Conservation (phyloP, 768 basidiomycete genomes). For the Tricholoma hemisulphureum region DNA sequence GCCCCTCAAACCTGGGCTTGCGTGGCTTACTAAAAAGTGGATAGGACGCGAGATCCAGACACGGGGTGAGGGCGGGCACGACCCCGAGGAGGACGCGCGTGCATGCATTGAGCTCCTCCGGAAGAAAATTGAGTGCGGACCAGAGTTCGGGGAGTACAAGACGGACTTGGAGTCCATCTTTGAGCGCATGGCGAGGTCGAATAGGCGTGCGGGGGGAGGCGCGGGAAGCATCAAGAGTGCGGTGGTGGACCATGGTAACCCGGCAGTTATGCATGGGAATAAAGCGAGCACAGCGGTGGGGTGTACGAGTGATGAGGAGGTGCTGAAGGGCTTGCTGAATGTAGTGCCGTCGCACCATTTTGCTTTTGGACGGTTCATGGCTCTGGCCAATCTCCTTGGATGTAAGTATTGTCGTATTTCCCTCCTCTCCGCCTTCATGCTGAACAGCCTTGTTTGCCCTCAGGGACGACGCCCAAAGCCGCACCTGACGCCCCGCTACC, state of each 20-base stretch:
- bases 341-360: conserved; percentile 70
- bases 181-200: conserved; percentile 70
- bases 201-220: conserved; percentile 32
- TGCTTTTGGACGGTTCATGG: conserved; percentile 80
- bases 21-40: conserved; percentile 97
- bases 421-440: not conserved
- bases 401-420: conserved; percentile 51
- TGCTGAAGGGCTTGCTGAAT: conserved; percentile 66
- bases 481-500: conserved; percentile 35
- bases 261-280: conserved; percentile 77
- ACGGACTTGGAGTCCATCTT: conserved; percentile 86
- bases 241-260: conserved; percentile 85
- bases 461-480: conserved; percentile 65
- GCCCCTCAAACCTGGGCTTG: conserved; percentile 90
- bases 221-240: conserved; percentile 51
- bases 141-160: conserved; percentile 83
- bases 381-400: conserved; percentile 73
- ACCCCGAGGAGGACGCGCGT: conserved; percentile 91
- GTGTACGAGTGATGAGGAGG: conserved; percentile 76
- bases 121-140: conserved; percentile 76
- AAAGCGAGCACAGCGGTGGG: conserved; percentile 77
- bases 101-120: conserved; percentile 83
- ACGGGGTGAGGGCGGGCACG: conserved; percentile 82
- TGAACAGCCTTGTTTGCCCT: not conserved
- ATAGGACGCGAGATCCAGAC: conserved; percentile 86